Evolutionary conservation across 2,329 filamentous ascomycete species (phyloP).

Genomic region (Endocalyx cinctus): DNA sequence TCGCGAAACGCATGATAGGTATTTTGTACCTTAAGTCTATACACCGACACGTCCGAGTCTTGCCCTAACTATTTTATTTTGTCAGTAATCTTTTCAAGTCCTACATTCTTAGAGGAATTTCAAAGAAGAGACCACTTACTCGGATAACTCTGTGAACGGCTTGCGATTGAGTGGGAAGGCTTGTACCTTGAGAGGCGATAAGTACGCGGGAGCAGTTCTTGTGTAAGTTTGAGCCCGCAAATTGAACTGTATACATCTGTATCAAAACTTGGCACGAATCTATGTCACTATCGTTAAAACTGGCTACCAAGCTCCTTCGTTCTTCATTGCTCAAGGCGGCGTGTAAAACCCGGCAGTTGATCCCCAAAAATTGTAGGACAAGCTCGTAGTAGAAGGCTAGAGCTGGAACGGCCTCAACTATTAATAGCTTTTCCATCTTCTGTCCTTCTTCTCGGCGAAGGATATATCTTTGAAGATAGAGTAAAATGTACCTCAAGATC

Average conservation of each 20-base stretch:
- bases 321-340: slow-evolving; percentile 13
- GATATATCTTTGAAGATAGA: slow-evolving; percentile 19
- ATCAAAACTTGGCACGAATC: slow-evolving; percentile 24
- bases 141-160: slow-evolving; percentile 25
- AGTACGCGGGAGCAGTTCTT: slow-evolving; percentile 22
- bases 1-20: slow-evolving; percentile 22
- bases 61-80: slow-evolving; percentile 21
- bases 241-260: slow-evolving; percentile 24
- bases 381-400: slow-evolving; percentile 27
- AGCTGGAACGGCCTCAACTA: slow-evolving; percentile 20
- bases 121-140: slow-evolving; percentile 12
- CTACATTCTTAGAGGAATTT: not conserved
- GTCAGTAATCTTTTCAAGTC: slow-evolving; percentile 6
- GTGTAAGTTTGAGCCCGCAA: slow-evolving; percentile 24
- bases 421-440: slow-evolving; percentile 23
- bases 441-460: slow-evolving; percentile 8
- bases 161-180: slow-evolving; percentile 20
- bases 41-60: slow-evolving; percentile 17
- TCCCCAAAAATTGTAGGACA: slow-evolving; percentile 22
- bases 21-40: slow-evolving; percentile 20
- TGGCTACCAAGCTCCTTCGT: slow-evolving; percentile 18
- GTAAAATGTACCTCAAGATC: slow-evolving; percentile 20
- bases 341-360: slow-evolving; percentile 23
- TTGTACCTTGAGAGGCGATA: slow-evolving; percentile 21
- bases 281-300: slow-evolving; percentile 16